phyloP scores from a whole-genome alignment of 2,329 filamentous ascomycete genomes.

The Grosmannia clavigera region DNA sequence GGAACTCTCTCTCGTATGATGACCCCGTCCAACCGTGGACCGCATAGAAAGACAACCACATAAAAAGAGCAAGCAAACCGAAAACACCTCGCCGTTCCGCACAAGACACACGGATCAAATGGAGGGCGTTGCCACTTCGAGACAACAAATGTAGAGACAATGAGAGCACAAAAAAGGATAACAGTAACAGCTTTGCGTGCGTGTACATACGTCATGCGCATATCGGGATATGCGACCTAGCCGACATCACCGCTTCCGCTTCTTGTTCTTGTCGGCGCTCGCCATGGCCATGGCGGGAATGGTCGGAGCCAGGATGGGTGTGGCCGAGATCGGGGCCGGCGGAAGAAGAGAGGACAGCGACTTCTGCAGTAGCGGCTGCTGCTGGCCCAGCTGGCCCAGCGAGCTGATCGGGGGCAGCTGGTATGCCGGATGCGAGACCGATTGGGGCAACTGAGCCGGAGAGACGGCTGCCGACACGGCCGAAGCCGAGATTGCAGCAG shows the following conservation, averaged over 20 bases:
- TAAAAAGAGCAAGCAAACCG: background rate
- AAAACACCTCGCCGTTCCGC: slow-evolving; percentile 1
- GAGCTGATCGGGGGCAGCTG: slow-evolving; percentile 14
- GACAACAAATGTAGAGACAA: background rate
- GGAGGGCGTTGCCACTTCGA: background rate
- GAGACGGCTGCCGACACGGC: background rate
- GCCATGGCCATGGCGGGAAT: slow-evolving; percentile 10
- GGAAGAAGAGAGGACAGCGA: slow-evolving; percentile 23
- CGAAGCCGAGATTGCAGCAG: background rate
- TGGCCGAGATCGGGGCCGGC: slow-evolving; percentile 30
- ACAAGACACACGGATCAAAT: background rate
- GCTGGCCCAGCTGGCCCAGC: background rate
- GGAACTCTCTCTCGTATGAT: background rate
- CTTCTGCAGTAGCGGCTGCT: slow-evolving; percentile 4
- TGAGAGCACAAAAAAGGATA: background rate
- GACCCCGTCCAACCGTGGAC: background rate
- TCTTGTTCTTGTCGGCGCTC: slow-evolving; percentile 42
- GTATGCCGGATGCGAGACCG: background rate
- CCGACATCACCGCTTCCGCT: slow-evolving; percentile 41
- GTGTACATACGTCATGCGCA: background rate
- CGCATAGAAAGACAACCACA: background rate
- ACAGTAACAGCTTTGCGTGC: background rate
- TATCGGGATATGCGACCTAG: background rate
- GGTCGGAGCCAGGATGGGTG: slow-evolving; percentile 14
- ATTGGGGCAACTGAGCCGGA: background rate